Conservation (phyloP, 2,329 filamentous ascomycete genomes). For the Colletotrichum musicola region DNA sequence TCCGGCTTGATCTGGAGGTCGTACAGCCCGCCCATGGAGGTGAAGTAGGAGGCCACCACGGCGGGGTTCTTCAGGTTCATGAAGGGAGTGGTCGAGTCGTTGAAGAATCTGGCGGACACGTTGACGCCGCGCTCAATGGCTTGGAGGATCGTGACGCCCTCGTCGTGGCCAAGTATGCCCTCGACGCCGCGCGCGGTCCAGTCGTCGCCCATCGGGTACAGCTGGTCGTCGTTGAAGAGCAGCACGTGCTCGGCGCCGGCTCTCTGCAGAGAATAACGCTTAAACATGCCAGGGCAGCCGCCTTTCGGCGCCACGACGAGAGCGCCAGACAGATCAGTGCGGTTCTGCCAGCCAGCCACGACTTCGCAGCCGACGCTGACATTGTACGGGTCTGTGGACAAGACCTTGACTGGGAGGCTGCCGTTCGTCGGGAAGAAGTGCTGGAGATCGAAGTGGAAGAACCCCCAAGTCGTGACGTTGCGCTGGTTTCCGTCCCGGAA, state of each 20-base stretch:
- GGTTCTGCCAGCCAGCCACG: conserved; percentile 47
- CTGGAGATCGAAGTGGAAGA: conserved; percentile 15
- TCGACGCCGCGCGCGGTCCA: neutral
- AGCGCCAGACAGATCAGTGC: conserved; percentile 51
- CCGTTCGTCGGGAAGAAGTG: conserved; percentile 23
- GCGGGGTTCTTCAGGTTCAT: conserved; percentile 19
- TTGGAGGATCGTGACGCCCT: conserved; percentile 8
- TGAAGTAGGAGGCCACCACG: conserved; percentile 49
- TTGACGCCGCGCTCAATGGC: conserved; percentile 15
- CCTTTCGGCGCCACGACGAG: conserved; percentile 53
- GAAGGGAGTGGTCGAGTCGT: neutral
- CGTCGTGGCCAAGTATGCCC: conserved; percentile 1
- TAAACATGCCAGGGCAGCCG: conserved; percentile 40
- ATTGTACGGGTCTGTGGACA: conserved; percentile 42
- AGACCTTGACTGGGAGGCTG: conserved; percentile 43
- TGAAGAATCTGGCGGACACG: conserved; percentile 19
- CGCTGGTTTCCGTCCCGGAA: neutral
- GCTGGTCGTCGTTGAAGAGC: conserved; percentile 51
- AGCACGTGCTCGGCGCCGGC: conserved; percentile 56
- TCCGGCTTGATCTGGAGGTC: conserved; percentile 65
- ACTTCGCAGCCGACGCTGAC: conserved; percentile 52
- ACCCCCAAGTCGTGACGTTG: conserved; percentile 27
- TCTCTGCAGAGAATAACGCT: conserved; percentile 52
- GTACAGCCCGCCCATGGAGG: conserved; percentile 65
- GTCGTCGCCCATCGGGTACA: conserved; percentile 23